These are phyloP conservation scores for Kwoniella europaea DNA, from an alignment of 768 basidiomycete species.

Conservation along the genomic window DNA sequence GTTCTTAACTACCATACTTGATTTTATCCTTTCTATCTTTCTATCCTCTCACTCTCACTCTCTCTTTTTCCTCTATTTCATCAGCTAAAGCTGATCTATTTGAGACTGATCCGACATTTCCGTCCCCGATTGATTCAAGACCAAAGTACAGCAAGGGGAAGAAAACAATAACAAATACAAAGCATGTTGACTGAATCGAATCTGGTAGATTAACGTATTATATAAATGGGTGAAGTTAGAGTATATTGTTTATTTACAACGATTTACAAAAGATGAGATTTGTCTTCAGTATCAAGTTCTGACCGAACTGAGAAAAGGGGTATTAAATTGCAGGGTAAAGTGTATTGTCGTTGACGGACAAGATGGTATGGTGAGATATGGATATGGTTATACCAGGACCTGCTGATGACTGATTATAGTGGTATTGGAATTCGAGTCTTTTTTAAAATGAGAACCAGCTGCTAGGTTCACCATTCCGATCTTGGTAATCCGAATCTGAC, in stretches of 20 bases:
- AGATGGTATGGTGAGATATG: too few species aligned
- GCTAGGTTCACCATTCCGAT: slow-evolving; percentile 40
- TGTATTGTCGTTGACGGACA: background rate
- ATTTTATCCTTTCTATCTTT: background rate
- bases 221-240: background rate
- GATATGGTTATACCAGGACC: background rate
- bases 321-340: background rate
- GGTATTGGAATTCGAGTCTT: background rate
- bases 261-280: background rate
- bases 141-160: background rate
- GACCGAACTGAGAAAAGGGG: background rate
- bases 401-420: background rate
- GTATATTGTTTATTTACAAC: background rate
- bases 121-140: too few species aligned
- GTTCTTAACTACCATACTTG: background rate
- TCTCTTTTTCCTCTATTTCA: background rate
- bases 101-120: background rate
- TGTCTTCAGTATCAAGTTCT: background rate
- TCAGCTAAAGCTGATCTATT: too few species aligned
- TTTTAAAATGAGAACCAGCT: background rate
- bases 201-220: background rate
- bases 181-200: background rate
- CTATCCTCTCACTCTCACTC: background rate
- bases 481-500: slow-evolving; percentile 49
- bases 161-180: background rate